Evolutionary conservation across 208 protist species (phyloP), one percentile per base, ranked within the genome.

Genomic region (Crithidia bombi): DNA sequence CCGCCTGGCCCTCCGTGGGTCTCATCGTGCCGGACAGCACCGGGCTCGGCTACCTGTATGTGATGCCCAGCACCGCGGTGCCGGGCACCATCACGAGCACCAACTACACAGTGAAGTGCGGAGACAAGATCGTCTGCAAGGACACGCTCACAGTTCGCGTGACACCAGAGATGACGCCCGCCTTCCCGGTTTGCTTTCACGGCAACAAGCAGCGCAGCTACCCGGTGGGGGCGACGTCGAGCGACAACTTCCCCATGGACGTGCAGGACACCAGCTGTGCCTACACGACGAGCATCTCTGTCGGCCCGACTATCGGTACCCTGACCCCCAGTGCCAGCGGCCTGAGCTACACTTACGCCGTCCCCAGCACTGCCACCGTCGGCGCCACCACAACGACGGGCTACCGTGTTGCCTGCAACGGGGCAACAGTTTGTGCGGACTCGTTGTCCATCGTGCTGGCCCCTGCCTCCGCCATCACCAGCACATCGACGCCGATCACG

Each of bases 371-470:
- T 21, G 43, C 69, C 38, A 21, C 33, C 0, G 58, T 80, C 19
- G 61, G 73, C 39, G 21, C 62, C 49, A n/a, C 33, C 23, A 80
- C 69, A 19, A 47, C 58, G 64, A 14, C 79, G 6, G 54, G 35
- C 19, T 86, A 86, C 68, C 51, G 43, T n/a, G 65, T 86, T 26
- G 39, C 59, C 33, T 86, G 80, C 46, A 68, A 74, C 33, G 80
- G 68, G 33, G 30, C 30, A 3, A 49, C 71, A 25, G 59, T 91
- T 12, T 91, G 85, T 57, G 62, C 66, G 3, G 82, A 80, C 46
- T 50, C n/a, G 32, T 46, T 86, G 36, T 11, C 21, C 28, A 67
- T 89, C 26, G 32, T 55, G 11, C 57, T 77, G 0, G 46, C 30
- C 21, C 32, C 71, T 17, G 49, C 59, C 10, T 54, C 61, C 5